Evolutionary conservation across 1,139 yeast species (phyloP), one percentile per base, ranked within the genome.

Genomic region (Pichia sp.): DNA sequence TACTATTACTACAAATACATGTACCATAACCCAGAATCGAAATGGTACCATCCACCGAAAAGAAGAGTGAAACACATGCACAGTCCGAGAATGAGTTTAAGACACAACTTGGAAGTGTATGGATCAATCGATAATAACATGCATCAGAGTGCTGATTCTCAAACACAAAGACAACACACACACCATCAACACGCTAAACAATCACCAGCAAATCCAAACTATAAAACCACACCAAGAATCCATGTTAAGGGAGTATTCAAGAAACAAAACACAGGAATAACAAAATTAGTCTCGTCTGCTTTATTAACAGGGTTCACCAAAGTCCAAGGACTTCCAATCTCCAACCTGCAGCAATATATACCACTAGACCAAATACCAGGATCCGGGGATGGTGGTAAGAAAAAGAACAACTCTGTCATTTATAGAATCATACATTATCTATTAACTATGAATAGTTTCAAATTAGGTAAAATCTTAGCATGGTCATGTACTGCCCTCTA

Each of bases 401-500:
- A 47, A 20, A 45, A 40, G 24, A 59, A 60, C 45, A 58, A 58
- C 32, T 61, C 64, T 20, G 51, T 58, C 9, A 42, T 60, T 10
- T 48, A 52, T 24, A 51, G 41, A 43, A 44, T 60, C 6, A 14
- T 49, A 2, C n/a, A 31, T 9, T 40, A 18, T 32, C 6, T 50
- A 4, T n/a, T 39, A 3, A 24, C 47, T 6, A 19, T 52, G 19
- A 40, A 44, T 18, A 24, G 17, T 8, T 40, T 44, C 18, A 47
- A 51, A 27, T 17, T 56, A 11, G 96, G 95, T 0, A 62, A 72
- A 9, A 48, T 77, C 0, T 70, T 86, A 44, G 94, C 97, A 0
- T 93, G 96, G 95, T 62, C 77, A 4, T 89, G 96, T 55, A 88
- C 96, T 0, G 58, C 68, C 9, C 80, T 88, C 45, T 91, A 93